Conservation (phyloP, 2,329 filamentous ascomycete species). For the Trichoderma harzianum region DNA sequence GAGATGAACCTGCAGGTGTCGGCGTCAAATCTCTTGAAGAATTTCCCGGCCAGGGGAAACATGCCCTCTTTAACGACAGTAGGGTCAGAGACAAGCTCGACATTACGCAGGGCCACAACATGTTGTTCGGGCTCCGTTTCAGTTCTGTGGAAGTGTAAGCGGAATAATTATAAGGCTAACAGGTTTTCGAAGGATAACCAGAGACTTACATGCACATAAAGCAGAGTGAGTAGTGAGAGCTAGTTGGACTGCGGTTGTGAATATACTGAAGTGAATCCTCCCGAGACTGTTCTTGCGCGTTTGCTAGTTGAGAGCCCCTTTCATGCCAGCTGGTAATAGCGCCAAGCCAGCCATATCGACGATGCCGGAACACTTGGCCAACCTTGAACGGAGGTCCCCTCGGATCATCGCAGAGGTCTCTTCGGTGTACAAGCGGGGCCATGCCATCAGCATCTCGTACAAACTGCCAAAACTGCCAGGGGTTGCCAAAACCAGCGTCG, state of each 20-base stretch:
- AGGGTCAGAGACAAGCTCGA: constrained; percentile 56
- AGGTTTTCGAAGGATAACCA: background rate
- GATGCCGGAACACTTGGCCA: constrained; percentile 82
- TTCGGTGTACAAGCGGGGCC: constrained; percentile 35
- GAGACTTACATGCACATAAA: constrained; percentile 71
- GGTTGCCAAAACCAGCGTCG: constrained; percentile 29
- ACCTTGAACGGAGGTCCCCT: constrained; percentile 54
- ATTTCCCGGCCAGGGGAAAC: constrained; percentile 70
- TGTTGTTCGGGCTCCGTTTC: constrained; percentile 35
- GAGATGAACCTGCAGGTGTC: constrained; percentile 70
- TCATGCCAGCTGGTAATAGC: constrained; percentile 86
- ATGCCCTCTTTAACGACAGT: constrained; percentile 53
- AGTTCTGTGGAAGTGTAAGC: constrained; percentile 25
- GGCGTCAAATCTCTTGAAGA: constrained; percentile 82
- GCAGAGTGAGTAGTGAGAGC: constrained; percentile 57
- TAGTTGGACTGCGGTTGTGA: background rate
- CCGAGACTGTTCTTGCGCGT: background rate
- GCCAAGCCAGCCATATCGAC: constrained; percentile 73
- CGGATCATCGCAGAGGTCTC: constrained; percentile 17
- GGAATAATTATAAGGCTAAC: fast-evolving
- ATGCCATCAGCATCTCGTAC: constrained; percentile 45
- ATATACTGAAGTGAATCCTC: background rate
- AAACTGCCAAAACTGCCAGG: constrained; percentile 30
- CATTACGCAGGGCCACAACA: constrained; percentile 66
- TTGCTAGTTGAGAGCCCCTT: constrained; percentile 32